Base-by-base conservation (phyloP, 257 asterid genomes). In the Solanum bulbocastanum region DNA sequence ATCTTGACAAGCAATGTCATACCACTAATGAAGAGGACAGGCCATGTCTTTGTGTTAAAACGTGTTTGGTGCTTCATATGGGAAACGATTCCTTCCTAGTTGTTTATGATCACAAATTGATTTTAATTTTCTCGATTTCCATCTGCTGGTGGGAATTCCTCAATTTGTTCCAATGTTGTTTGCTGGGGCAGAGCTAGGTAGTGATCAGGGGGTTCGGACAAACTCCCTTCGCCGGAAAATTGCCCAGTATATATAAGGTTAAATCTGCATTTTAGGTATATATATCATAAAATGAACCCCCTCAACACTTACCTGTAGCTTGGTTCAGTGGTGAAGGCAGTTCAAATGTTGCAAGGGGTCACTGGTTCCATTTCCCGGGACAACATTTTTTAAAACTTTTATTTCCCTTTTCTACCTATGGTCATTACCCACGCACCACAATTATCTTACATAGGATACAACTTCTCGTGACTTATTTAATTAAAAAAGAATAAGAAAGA, bases 1-100 rank as follows among this genome's bases (percentile, higher is more conserved):
- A 90, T 89, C 92, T 93, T 30, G 81, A 83, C n/a, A 86, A 95
- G 60, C 60, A 52, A 83, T 94, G 89, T 88, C 74, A 42, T 88
- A 92, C 90, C 94, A 93, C 8, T 86, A 60, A 0, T 90, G 88
- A 5, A 91, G 88, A 8, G 90, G 93, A 46, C 58, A 20, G 7
- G 90, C 94, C 3, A 86, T 25, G 13, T 82, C 96, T 25, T 10
- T 25, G 4, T 94, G 96, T 66, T 89, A 85, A 4, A 90, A 93
- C 44, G 94, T 91, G n/a, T 25, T 81, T 6, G 96, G 94, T 32
- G 71, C 90, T 6, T 87, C 95, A 27, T 89, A 30, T 25, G 96
- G 96, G 11, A 90, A 71, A 46, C 88, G 89, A 9, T 37, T 69
- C 7, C 98, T 96, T 5, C 58, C 84, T 18, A 93, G 94, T 3